phyloP scores from a whole-genome alignment of 805 yeast species.

The Saturnispora halmiae region DNA sequence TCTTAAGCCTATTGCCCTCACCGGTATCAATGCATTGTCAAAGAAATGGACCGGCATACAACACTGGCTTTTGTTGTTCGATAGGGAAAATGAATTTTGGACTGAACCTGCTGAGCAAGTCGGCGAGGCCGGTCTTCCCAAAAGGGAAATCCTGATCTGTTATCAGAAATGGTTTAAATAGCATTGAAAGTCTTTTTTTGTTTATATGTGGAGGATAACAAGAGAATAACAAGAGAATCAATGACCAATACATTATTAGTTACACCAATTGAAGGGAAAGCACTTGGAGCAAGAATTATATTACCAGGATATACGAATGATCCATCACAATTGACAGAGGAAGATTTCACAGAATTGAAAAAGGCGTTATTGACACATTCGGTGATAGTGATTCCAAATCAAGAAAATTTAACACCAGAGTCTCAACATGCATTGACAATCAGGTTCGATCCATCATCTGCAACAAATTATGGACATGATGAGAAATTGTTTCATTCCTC shows the following conservation, averaged over 20 bases:
- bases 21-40: too few species aligned
- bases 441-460: constrained; percentile 66
- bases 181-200: not conserved
- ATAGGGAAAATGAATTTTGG: not conserved
- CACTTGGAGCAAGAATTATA: constrained; percentile 60
- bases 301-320: constrained; percentile 66
- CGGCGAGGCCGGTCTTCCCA: constrained; percentile 8
- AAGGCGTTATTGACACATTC: constrained; percentile 60
- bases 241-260: constrained; percentile 23
- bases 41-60: too few species aligned
- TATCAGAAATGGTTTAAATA: constrained; percentile 2
- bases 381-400: constrained; percentile 68
- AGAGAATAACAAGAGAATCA: not conserved
- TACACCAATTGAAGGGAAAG: constrained; percentile 39
- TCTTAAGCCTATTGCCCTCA: too few species aligned
- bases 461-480: constrained; percentile 75
- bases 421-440: constrained; percentile 71
- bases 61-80: too few species aligned
- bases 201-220: not conserved
- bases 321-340: constrained; percentile 58
- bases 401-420: constrained; percentile 56
- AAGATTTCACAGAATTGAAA: constrained; percentile 52
- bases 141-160: constrained; percentile 1
- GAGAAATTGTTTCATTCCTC: constrained; percentile 56
- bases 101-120: not conserved